Conservation (phyloP, 1,284 basidiomycete genomes). For the Vanrija sp. region DNA sequence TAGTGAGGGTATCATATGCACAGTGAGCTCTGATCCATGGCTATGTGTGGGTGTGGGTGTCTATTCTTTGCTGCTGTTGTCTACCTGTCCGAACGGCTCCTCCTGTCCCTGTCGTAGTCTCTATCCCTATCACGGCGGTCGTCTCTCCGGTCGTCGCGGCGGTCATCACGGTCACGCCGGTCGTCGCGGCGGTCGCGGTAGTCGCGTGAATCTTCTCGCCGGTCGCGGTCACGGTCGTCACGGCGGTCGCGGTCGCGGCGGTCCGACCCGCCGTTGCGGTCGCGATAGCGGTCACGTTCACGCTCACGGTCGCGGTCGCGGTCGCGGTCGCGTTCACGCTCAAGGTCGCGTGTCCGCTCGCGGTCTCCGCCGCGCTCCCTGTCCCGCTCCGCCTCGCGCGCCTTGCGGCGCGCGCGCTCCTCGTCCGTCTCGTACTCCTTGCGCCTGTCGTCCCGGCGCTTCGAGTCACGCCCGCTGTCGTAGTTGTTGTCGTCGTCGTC, state of each 20-base stretch:
- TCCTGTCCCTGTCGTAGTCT: too few species aligned
- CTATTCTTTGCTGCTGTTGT: too few species aligned
- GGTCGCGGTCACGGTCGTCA: conserved; percentile 7
- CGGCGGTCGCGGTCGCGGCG: conserved; percentile 2
- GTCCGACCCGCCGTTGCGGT: not conserved
- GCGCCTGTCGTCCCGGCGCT: conserved; percentile 15
- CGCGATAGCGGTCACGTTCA: conserved; percentile 21
- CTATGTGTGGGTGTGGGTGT: too few species aligned
- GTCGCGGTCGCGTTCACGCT: conserved; percentile 12
- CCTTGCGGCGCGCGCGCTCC: conserved; percentile 33
- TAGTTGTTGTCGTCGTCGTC: conserved; percentile 16
- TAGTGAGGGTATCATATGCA: too few species aligned
- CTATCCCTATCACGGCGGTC: not conserved
- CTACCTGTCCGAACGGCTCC: too few species aligned
- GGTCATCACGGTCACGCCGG: not conserved
- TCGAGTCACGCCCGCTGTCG: conserved; percentile 16
- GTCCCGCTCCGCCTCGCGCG: conserved; percentile 25
- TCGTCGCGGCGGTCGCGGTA: not conserved
- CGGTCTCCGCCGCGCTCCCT: conserved; percentile 9
- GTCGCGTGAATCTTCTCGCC: not conserved
- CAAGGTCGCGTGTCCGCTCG: conserved; percentile 9
- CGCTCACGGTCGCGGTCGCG: conserved; percentile 3
- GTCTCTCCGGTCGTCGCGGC: not conserved
- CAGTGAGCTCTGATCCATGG: too few species aligned
- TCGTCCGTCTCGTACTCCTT: conserved; percentile 31